Conservation (phyloP, 108 stramenopile species). For the Nitzschia sp. region DNA sequence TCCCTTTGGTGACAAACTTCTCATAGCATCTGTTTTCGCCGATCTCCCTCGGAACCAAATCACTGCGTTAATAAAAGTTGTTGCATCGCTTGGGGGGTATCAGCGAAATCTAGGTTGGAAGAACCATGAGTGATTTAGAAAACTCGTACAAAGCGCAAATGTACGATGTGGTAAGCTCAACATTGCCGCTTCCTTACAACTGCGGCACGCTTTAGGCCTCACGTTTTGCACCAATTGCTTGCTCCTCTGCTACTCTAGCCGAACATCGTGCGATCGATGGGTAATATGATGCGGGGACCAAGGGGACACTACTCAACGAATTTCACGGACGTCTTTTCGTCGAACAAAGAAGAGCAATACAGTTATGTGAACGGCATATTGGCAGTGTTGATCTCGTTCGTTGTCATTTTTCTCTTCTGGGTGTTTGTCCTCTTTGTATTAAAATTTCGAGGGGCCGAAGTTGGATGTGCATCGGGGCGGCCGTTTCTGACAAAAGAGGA, state of each 20-base stretch:
- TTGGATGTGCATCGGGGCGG: slow-evolving; percentile 60
- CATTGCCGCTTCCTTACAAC: neutral
- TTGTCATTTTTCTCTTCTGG: slow-evolving; percentile 43
- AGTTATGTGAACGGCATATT: slow-evolving; percentile 46
- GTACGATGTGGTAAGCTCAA: slow-evolving; percentile 27
- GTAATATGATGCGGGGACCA: slow-evolving; percentile 10
- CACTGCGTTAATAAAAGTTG: no score
- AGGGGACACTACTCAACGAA: slow-evolving; percentile 9
- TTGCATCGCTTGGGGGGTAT: no score
- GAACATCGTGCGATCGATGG: neutral
- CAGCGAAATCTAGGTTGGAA: neutral
- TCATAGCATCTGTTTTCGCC: no score
- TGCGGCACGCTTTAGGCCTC: no score
- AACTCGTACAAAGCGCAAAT: neutral
- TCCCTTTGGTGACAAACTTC: no score
- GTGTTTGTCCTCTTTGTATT: slow-evolving; percentile 35
- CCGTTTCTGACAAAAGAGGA: slow-evolving; percentile 23
- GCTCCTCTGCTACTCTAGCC: slow-evolving; percentile 6
- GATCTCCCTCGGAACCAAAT: no score
- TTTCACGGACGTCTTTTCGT: slow-evolving; percentile 37
- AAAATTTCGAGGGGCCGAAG: slow-evolving; percentile 39
- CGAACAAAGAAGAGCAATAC: slow-evolving; percentile 20
- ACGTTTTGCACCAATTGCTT: no score
- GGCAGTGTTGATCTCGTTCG: slow-evolving; percentile 24
- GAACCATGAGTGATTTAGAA: neutral